These are phyloP conservation scores for Corrigiola litoralis DNA, from an alignment of 179 eudicot genomes.

Conservation along the genomic window DNA sequence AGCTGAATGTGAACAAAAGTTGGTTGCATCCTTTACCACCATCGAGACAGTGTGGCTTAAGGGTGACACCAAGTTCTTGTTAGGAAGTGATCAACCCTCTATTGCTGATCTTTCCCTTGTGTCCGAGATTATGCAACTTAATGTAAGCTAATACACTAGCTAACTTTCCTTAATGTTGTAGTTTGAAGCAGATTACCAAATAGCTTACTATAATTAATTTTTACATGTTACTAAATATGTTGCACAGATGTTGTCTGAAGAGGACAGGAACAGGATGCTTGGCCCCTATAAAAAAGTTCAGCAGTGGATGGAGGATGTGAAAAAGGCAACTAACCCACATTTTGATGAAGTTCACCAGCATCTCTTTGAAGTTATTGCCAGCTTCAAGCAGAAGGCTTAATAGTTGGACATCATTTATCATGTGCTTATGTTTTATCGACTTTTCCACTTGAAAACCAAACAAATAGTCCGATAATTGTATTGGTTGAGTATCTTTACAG, in stretches of 20 bases:
- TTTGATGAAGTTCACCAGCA: slow-evolving; percentile 57
- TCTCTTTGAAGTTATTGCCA: slow-evolving; percentile 37
- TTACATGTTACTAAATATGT: neutral
- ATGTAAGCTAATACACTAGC: slow-evolving; percentile 39
- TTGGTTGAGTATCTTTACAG: too few relatives aligned
- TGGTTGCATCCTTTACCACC: slow-evolving; percentile 44
- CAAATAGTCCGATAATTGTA: too few relatives aligned
- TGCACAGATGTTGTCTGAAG: slow-evolving; percentile 37
- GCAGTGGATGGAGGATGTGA: slow-evolving; percentile 65
- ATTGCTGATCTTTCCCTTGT: slow-evolving; percentile 78
- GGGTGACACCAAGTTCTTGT: slow-evolving; percentile 54
- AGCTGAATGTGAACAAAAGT: slow-evolving; percentile 47
- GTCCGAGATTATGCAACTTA: slow-evolving; percentile 77
- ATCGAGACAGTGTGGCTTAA: slow-evolving; percentile 74
- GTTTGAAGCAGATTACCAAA: neutral
- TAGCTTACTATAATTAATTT: neutral
- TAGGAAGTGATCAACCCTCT: slow-evolving; percentile 64
- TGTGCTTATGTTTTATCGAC: neutral
- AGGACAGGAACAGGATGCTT: slow-evolving; percentile 39
- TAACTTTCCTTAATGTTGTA: neutral
- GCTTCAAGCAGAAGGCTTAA: slow-evolving; percentile 28
- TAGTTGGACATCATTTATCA: neutral
- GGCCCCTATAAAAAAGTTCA: slow-evolving; percentile 58
- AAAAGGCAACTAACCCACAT: slow-evolving; percentile 63
- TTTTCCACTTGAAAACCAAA: too few relatives aligned